Base-by-base conservation (phyloP, 305 asterid genomes). In the Fraxinus greggii region DNA sequence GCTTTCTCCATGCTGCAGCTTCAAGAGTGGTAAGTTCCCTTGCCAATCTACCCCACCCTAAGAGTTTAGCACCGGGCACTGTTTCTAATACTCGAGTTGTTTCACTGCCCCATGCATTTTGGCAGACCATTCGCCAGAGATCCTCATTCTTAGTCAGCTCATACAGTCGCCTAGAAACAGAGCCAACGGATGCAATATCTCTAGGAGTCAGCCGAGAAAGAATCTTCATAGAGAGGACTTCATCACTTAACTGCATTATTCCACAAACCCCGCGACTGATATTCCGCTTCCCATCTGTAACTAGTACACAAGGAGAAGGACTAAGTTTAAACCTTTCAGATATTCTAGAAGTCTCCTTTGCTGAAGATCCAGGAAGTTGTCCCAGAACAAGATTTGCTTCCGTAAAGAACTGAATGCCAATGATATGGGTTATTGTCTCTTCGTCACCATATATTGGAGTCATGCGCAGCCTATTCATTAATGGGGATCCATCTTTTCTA, bases 381-480 rank as follows among this genome's bases (percentile, higher is more conserved):
- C 97, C 97, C 83, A 93, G 90, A 81, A 93, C 97, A 83, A 92
- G 89, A 56, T 88, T 84, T 82, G 85, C 90, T 83, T 92, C 93
- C 19, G 90, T 85, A 72, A 93, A 91, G 77, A 87, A 87, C 88
- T 91, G 98, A 77, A 93, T 90, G 75, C 93, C 98, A 79, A 93
- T 91, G 54, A 93, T 77, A 83, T 94, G 97, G 7, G 97, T 93
- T 81, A 93, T 83, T 35, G 87, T 89, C 36, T 87, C 94, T 31
- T 90, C 94, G 42, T 94, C 97, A 15, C 97, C 98, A 69, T 91
- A 91, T 82, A 93, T 90, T 42, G 98, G 97, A 59, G 92, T 93
- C 97, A 93, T 80, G 4, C 89, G 93, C 81, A 93, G 79, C 84
- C 92, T 91, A 82, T 92, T 93, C 95, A 48, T 48, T 17, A 48